Percentiles rank a stretch among this genome's conserved stretches.
phyloP scores from a whole-genome alignment of 202 grass and related monocot genomes.

The Zizania palustris region DNA sequence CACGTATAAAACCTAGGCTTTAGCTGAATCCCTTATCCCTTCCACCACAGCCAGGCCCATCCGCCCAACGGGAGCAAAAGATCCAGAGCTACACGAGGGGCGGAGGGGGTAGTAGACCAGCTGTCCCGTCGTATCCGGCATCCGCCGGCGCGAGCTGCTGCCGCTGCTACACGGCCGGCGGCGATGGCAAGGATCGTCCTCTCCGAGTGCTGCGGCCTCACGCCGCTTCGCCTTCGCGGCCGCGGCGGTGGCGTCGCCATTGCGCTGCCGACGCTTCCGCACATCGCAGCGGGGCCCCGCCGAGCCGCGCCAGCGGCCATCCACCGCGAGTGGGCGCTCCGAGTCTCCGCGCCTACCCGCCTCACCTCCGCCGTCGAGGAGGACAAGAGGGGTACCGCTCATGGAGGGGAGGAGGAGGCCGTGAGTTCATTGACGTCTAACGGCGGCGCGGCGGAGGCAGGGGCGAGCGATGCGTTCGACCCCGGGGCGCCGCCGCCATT shows the following conservation, averaged over 20 bases:
- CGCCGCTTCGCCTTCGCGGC: slow-evolving; percentile 62
- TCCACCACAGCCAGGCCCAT: not conserved
- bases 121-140: not conserved
- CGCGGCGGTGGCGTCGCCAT: slow-evolving; percentile 47
- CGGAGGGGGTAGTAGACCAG: not conserved
- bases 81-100: slow-evolving; percentile 12
- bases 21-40: not conserved
- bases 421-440: not conserved
- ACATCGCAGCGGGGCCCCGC: slow-evolving; percentile 36
- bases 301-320: slow-evolving; percentile 28
- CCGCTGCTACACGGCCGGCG: not conserved
- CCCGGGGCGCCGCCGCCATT: slow-evolving; percentile 78
- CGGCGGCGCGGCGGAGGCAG: not conserved
- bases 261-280: slow-evolving; percentile 40
- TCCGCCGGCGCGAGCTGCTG: not conserved
- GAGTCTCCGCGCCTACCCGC: slow-evolving; percentile 68
- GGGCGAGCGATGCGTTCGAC: slow-evolving; percentile 49
- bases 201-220: slow-evolving; percentile 70
- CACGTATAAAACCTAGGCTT: slow-evolving; percentile 24
- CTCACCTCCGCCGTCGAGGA: slow-evolving; percentile 61
- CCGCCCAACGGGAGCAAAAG: slow-evolving; percentile 25
- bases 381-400: not conserved
- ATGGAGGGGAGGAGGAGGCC: not conserved
- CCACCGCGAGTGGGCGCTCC: slow-evolving; percentile 74
- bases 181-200: slow-evolving; percentile 75